Percentiles rank a stretch among this genome's conserved stretches.
Conservation (phyloP, 1,284 basidiomycete species). For the Sphaerobolus stellatus region DNA sequence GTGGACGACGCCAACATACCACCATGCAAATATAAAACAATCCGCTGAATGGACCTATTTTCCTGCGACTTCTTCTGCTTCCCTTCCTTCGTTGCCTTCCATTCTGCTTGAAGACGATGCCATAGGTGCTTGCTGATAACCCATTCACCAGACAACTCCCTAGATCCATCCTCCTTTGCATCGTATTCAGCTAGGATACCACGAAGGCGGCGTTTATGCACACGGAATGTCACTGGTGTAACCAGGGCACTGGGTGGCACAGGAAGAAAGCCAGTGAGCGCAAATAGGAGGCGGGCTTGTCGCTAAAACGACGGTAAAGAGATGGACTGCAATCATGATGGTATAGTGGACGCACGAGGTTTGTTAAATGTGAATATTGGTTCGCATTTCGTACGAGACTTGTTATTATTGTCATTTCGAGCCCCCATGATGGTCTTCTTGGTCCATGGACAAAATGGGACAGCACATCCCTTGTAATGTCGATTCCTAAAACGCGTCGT, state of each 20-base stretch:
- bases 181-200: slow-evolving; percentile 81
- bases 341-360: slow-evolving; percentile 60
- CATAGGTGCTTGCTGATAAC: slow-evolving; percentile 90
- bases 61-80: slow-evolving; percentile 25
- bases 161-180: slow-evolving; percentile 64
- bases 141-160: slow-evolving; percentile 95
- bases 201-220: slow-evolving; percentile 68
- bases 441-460: slow-evolving; percentile 79
- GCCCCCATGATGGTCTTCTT: slow-evolving; percentile 81
- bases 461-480: slow-evolving; percentile 66
- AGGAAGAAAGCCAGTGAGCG: slow-evolving; percentile 40
- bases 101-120: slow-evolving; percentile 85
- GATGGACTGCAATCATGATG: neutral
- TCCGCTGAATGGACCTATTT: slow-evolving; percentile 62
- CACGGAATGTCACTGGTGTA: slow-evolving; percentile 91
- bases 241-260: slow-evolving; percentile 92
- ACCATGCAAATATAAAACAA: slow-evolving; percentile 93
- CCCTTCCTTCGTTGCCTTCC: slow-evolving; percentile 46
- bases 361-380: slow-evolving; percentile 80
- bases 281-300: neutral
- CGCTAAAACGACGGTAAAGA: neutral
- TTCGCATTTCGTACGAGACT: slow-evolving; percentile 85
- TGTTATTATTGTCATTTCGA: slow-evolving; percentile 84
- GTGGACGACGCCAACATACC: slow-evolving; percentile 48
- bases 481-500: slow-evolving; percentile 50